phyloP scores from a whole-genome alignment of 1,284 basidiomycete species.

The Ustilago xerochloae region DNA sequence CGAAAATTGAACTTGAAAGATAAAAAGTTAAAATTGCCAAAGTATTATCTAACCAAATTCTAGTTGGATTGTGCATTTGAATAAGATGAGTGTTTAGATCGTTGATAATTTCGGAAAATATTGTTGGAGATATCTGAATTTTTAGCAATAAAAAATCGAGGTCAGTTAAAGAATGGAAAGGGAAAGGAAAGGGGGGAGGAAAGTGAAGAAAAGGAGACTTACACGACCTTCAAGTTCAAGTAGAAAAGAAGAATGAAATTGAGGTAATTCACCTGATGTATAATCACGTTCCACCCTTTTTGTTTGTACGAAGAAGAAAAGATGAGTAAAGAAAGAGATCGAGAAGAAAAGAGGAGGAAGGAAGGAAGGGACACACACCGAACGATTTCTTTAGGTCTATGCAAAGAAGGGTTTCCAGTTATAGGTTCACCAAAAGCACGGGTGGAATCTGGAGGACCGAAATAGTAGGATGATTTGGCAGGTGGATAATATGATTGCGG shows the following conservation, averaged over 20 bases:
- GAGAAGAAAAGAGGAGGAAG: not conserved
- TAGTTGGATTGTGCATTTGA: slow-evolving; percentile 34
- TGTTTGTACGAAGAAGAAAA: not conserved
- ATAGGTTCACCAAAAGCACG: slow-evolving; percentile 80
- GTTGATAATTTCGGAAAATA: slow-evolving; percentile 53
- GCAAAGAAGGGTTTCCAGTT: slow-evolving; percentile 80
- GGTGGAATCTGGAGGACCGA: slow-evolving; percentile 63
- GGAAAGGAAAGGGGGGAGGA: not conserved
- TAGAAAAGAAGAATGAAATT: slow-evolving; percentile 81
- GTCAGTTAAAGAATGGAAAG: not conserved
- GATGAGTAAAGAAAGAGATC: not conserved
- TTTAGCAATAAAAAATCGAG: too few species aligned
- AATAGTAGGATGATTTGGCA: slow-evolving; percentile 49
- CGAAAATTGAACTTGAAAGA: slow-evolving; percentile 72
- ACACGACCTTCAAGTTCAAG: slow-evolving; percentile 84
- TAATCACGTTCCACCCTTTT: slow-evolving; percentile 81
- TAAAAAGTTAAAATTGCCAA: slow-evolving; percentile 51
- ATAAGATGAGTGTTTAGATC: slow-evolving; percentile 55
- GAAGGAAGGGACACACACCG: slow-evolving; percentile 48
- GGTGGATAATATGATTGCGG: slow-evolving; percentile 6
- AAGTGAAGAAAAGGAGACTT: slow-evolving; percentile 15
- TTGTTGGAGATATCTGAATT: slow-evolving; percentile 43
- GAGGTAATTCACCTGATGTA: slow-evolving; percentile 79
- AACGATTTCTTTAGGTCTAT: slow-evolving; percentile 85
- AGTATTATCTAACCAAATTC: slow-evolving; percentile 50